Evolutionary conservation across 768 basidiomycete genomes (phyloP), one percentile per base, ranked within the genome.

Genomic region (Auricularia cornea): DNA sequence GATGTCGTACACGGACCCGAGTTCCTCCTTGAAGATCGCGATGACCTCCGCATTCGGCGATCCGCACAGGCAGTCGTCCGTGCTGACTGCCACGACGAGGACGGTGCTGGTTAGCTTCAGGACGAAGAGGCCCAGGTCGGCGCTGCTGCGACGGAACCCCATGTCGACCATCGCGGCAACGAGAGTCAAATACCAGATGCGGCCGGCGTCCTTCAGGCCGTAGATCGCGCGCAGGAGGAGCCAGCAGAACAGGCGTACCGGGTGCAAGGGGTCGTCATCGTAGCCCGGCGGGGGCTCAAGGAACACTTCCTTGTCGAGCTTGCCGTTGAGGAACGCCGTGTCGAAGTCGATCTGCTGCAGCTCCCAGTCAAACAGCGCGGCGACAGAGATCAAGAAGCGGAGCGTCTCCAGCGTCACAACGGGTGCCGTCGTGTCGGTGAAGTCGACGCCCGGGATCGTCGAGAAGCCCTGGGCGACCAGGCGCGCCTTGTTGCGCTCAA

Each of bases 261-360:
- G 44, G 44, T 48, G 10, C n/a, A 11, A 10, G 67, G 59, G 32
- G 59, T 61, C 40, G 54, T 63, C 62, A 10, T 63, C 57, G 35
- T n/a, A 60, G 18, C 62, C 62, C 20, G 54, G 62, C 59, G 61
- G 44, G 26, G 63, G 65, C 16, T 30, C 32, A 63, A 69, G 61
- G 67, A 65, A 70, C 6, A 70, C 63, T 32, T 71, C 71, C 29
- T 63, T 12, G 51, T 40, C 12, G 29, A 81, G 73, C 30, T 75
- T 68, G 29, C 71, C 70, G 67, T 77, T 78, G 0, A 83, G 72
- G 66, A 75, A 82, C 0, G 77, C 78, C 0, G 70, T 70, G 35
- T 77, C 78, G 20, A 83, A 73, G 66, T 84, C 78, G 11, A 81
- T 68, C 54, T 75, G 73, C 23, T 78, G 66, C 6, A 83, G 52